Percentiles rank a stretch among this genome's conserved stretches.
phyloP scores from a whole-genome alignment of 2,329 filamentous ascomycete genomes.

The Atkinsonella texensis region DNA sequence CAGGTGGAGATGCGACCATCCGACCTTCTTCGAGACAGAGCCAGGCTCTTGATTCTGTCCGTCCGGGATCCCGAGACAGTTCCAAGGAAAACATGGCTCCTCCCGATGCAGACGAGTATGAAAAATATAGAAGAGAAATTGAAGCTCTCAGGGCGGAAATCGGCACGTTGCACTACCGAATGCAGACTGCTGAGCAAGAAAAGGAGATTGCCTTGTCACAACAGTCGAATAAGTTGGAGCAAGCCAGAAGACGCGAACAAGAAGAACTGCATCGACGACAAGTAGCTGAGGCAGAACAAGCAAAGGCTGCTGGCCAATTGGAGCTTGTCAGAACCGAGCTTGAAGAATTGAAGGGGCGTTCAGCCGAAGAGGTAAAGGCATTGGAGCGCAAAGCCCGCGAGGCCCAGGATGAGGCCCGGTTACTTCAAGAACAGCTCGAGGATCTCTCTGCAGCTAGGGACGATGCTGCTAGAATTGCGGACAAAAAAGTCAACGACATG shows the following conservation, averaged over 20 bases:
- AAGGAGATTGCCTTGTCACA: constrained; percentile 67
- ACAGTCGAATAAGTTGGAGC: constrained; percentile 73
- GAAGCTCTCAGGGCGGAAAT: constrained; percentile 85
- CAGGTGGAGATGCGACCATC: constrained; percentile 33
- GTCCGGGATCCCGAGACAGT: constrained; percentile 41
- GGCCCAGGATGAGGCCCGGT: constrained; percentile 57
- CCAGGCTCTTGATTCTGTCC: constrained; percentile 26
- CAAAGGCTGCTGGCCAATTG: constrained; percentile 35
- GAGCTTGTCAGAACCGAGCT: constrained; percentile 40
- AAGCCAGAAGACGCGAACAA: constrained; percentile 69
- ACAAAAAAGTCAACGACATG: constrained; percentile 43
- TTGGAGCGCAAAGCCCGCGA: constrained; percentile 60
- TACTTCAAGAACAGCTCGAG: constrained; percentile 69
- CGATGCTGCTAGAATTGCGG: constrained; percentile 52
- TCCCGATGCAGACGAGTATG: constrained; percentile 45
- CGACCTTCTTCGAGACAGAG: constrained; percentile 31
- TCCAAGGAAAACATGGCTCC: constrained; percentile 49
- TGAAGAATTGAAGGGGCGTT: constrained; percentile 35
- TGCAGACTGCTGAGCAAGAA: constrained; percentile 80
- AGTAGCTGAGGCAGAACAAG: constrained; percentile 42
- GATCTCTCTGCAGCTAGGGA: constrained; percentile 53
- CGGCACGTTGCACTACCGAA: constrained; percentile 75
- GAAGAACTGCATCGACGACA: constrained; percentile 64
- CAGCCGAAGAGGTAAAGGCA: constrained; percentile 47
- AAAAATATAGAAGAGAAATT: constrained; percentile 42